phyloP scores from a whole-genome alignment of 2,329 filamentous ascomycete species.

The Cordyceps cicadae region DNA sequence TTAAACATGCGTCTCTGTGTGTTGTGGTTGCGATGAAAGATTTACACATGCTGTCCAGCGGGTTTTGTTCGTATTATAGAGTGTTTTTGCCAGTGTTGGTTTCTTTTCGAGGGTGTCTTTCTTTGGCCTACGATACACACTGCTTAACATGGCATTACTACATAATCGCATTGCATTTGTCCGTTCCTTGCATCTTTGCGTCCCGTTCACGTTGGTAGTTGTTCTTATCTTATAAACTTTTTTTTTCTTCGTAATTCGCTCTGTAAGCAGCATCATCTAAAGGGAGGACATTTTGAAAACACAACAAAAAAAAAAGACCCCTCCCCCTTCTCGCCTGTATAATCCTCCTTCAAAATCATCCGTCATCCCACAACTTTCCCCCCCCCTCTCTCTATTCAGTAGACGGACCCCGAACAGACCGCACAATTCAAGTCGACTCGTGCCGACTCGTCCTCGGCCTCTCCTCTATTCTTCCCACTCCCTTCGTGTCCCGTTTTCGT shows the following conservation, averaged over 20 bases:
- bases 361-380: neutral
- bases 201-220: neutral
- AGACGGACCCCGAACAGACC: neutral
- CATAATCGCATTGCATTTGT: neutral
- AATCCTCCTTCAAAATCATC: neutral
- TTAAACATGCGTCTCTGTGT: neutral
- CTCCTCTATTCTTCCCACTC: neutral
- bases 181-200: neutral
- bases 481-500: neutral
- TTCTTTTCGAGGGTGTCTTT: neutral
- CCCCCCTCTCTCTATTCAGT: neutral
- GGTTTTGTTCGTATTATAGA: neutral
- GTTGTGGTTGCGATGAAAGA: neutral
- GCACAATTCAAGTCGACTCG: neutral
- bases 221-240: neutral
- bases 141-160: neutral
- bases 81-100: neutral
- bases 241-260: conserved; percentile 7
- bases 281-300: neutral
- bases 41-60: neutral
- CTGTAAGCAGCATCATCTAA: neutral
- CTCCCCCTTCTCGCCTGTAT: neutral
- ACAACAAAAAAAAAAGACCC: neutral
- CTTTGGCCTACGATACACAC: conserved; percentile 1
- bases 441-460: neutral